These are phyloP conservation scores for Penicillium sp. DNA, from an alignment of 2,329 filamentous ascomycete genomes.

Conservation along the genomic window DNA sequence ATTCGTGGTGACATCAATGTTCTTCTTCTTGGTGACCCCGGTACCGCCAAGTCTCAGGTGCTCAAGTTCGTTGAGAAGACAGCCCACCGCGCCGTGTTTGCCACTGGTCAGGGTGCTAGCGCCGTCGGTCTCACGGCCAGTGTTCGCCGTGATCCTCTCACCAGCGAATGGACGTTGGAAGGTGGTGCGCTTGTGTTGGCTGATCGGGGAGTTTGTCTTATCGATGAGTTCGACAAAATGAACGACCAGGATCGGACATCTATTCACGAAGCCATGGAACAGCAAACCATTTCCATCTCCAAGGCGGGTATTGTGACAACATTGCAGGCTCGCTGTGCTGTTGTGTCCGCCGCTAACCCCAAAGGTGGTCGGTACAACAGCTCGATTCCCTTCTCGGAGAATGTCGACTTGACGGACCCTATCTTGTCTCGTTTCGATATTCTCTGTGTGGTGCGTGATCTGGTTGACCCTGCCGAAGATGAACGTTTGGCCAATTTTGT, in stretches of 20 bases:
- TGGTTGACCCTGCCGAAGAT: slow-evolving; percentile 87
- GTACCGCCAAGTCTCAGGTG: slow-evolving; percentile 96
- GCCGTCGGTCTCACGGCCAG: slow-evolving; percentile 97
- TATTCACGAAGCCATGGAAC: slow-evolving; percentile 99
- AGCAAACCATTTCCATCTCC: slow-evolving; percentile 98
- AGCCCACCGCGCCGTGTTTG: slow-evolving; percentile 93
- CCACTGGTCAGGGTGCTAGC: slow-evolving; percentile 93
- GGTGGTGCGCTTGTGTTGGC: slow-evolving; percentile 93
- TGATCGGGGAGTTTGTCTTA: slow-evolving; percentile 90
- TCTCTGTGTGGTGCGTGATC: slow-evolving; percentile 91
- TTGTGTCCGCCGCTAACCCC: slow-evolving; percentile 94
- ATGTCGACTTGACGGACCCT: slow-evolving; percentile 94
- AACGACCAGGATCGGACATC: slow-evolving; percentile 97
- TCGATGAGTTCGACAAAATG: slow-evolving; percentile 99
- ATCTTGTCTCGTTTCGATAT: slow-evolving; percentile 98
- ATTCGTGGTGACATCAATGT: slow-evolving; percentile 98
- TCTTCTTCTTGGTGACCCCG: slow-evolving; percentile 89
- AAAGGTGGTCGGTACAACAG: slow-evolving; percentile 96
- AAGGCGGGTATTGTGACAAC: slow-evolving; percentile 99
- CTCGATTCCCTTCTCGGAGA: slow-evolving; percentile 91
- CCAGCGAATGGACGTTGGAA: slow-evolving; percentile 95
- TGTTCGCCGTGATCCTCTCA: slow-evolving; percentile 91
- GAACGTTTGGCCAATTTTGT: slow-evolving; percentile 93
- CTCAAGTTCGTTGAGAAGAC: slow-evolving; percentile 98
- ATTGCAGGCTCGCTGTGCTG: slow-evolving; percentile 89